A percentile compares a stretch with the other conserved stretches of the same genome.
These are phyloP conservation scores for Colletotrichum eremochloae DNA, from an alignment of 2,329 filamentous ascomycete genomes.

Conservation along the genomic window DNA sequence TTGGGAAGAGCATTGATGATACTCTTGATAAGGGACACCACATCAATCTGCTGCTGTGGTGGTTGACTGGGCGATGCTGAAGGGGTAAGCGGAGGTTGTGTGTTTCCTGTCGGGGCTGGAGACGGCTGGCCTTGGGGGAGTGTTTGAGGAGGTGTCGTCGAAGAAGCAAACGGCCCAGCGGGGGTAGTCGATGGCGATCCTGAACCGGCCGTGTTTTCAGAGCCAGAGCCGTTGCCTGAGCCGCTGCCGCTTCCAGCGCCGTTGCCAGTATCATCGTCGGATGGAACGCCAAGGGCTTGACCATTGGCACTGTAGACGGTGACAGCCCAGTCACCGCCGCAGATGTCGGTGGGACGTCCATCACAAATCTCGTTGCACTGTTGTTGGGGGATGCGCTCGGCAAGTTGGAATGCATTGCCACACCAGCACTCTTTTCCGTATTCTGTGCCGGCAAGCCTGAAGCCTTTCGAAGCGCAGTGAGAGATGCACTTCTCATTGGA, in stretches of 20 bases:
- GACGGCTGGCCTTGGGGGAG: conserved; percentile 1
- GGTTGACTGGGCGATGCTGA: neutral
- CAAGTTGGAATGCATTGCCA: conserved; percentile 46
- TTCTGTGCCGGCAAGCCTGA: conserved; percentile 63
- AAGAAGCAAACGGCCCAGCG: neutral
- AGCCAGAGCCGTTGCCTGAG: neutral
- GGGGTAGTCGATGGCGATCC: neutral
- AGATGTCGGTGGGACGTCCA: conserved; percentile 33
- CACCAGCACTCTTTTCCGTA: conserved; percentile 67
- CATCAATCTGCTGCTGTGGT: conserved; percentile 14
- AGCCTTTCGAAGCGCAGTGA: conserved; percentile 59
- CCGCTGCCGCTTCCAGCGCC: neutral
- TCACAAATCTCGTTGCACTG: conserved; percentile 38
- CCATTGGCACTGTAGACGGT: conserved; percentile 42
- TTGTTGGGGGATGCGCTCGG: conserved; percentile 32
- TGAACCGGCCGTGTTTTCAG: neutral
- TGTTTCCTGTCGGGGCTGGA: conserved; percentile 10
- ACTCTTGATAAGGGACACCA: conserved; percentile 35
- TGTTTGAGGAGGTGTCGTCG: conserved; percentile 3
- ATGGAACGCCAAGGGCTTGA: conserved; percentile 26
- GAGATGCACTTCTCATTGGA: conserved; percentile 63
- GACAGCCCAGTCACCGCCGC: conserved; percentile 41
- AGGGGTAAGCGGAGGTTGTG: neutral
- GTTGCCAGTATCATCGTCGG: conserved; percentile 19
- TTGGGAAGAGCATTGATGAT: conserved; percentile 32